Base-by-base conservation (phyloP, 164 flowering plant species). In the Tetracentron sinense region DNA sequence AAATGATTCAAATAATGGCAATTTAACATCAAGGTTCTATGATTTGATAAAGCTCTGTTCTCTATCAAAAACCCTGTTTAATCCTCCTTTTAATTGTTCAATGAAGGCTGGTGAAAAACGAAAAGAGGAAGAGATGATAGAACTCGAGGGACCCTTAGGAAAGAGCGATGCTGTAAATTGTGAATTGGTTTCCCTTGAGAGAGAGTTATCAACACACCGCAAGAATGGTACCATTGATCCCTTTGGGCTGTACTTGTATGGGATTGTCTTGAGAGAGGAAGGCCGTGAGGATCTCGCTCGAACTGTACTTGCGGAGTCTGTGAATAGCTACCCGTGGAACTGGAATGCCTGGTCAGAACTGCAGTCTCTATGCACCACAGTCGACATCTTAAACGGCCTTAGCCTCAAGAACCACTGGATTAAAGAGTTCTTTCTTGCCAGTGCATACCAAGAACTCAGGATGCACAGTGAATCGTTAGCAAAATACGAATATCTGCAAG, bases 271-370 rank as follows among this genome's bases (percentile, higher is more conserved):
- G 19, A 85, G 83, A 75, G 87, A 85, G 72, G 87, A 84, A 79
- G 97, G 96, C 26, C 80, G 67, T 62, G 92, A 95, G 54, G 85
- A 77, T 71, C 86, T 87, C 49, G 96, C 99, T 21, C 85, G 97
- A n/a, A 66, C 80, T 10, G 82, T 82, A 53, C 85, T 95, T 52
- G 85, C 83, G 62, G 97, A 95, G 60, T 95, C 97, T 50, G 99
- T 95, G 62, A 95, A 92, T 57, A 81, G 67, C 70, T 92, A 92
- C 65, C 97, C 99, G 20, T 95, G 99, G 99, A 95, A 95, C 67
- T 95, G 99, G 99, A 90, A 65, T 77, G 97, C 99, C 21, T 95
- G 97, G 99, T 80, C 85, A 30, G 96, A 90, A 74, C 83, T 95
- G 69, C 97, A 86, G 74, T 82, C 87, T 14, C 72, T 92, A 10